A percentile compares a stretch with the other conserved stretches of the same genome.
Conservation (phyloP, 2,329 filamentous ascomycete genomes). For the Xylariaceae sp. region DNA sequence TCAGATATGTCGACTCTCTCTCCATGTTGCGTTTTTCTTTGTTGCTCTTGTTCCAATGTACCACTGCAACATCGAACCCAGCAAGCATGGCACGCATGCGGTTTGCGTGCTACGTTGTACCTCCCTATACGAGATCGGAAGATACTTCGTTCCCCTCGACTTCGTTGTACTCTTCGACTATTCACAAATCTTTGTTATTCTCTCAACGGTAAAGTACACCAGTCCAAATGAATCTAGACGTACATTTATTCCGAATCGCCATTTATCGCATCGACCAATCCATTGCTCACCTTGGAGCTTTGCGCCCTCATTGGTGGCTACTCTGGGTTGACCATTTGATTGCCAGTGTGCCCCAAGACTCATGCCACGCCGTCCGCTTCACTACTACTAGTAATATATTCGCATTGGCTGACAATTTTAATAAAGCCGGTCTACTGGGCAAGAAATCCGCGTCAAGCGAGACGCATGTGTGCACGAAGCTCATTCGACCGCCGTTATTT, state of each 20-base stretch:
- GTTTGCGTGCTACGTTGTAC: constrained; percentile 28
- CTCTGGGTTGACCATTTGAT: constrained; percentile 22
- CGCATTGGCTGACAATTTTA: background rate
- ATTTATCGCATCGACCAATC: constrained; percentile 24
- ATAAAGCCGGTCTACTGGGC: constrained; percentile 11
- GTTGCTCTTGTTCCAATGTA: background rate
- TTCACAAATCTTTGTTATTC: constrained; percentile 22
- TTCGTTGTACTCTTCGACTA: background rate
- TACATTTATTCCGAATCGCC: constrained; percentile 26
- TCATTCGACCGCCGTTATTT: constrained; percentile 29
- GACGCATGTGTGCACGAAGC: constrained; percentile 21
- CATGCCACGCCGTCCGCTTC: constrained; percentile 6
- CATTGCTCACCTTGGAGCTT: constrained; percentile 16
- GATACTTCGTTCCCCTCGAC: constrained; percentile 8
- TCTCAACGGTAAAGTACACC: constrained; percentile 20
- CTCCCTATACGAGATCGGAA: constrained; percentile 12
- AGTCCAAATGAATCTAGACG: constrained; percentile 19
- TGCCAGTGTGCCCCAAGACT: background rate
- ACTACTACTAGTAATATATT: background rate
- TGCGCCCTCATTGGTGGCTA: constrained; percentile 30
- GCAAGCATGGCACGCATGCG: constrained; percentile 13
- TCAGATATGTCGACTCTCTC: background rate
- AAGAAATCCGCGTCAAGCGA: constrained; percentile 23
- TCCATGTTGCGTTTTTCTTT: background rate
- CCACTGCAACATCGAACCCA: constrained; percentile 3